These are phyloP conservation scores for Chaetomium strumarium DNA, from an alignment of 2,329 filamentous ascomycete genomes.

Conservation along the genomic window DNA sequence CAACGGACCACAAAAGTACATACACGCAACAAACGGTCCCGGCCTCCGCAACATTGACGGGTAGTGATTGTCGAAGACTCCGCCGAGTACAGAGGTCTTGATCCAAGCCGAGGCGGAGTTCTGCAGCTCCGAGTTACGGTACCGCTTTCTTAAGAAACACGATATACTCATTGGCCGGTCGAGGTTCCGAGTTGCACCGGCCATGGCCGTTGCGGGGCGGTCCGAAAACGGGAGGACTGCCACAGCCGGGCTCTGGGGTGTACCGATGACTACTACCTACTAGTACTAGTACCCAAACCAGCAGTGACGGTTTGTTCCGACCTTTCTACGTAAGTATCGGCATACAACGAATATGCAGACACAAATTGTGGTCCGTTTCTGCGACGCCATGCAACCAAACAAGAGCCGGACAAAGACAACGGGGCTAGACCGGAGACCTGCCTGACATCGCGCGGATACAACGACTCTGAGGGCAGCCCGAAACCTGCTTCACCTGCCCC, in stretches of 20 bases:
- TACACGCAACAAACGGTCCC: neutral
- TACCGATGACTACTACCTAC: neutral
- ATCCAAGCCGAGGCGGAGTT: slow-evolving; percentile 8
- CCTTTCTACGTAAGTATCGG: neutral
- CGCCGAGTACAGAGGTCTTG: neutral
- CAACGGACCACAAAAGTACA: neutral
- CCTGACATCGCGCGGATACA: neutral
- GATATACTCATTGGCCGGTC: neutral
- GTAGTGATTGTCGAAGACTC: neutral
- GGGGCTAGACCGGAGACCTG: neutral
- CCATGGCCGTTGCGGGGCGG: slow-evolving; percentile 17
- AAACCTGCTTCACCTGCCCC: neutral
- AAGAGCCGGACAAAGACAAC: neutral
- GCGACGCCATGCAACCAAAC: neutral
- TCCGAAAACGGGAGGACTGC: slow-evolving; percentile 18
- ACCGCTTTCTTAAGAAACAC: neutral
- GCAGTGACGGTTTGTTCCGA: neutral
- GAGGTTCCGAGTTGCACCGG: slow-evolving; percentile 8
- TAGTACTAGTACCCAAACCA: too few species aligned
- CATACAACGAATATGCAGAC: neutral
- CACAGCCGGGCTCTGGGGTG: slow-evolving; percentile 9
- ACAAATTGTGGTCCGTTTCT: slow-evolving; percentile 1
- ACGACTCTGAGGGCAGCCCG: neutral
- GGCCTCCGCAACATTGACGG: neutral
- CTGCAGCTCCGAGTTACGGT: slow-evolving; percentile 1